Percentiles rank a stretch among this genome's conserved stretches.
phyloP scores from a whole-genome alignment of 805 yeast species.

The Starmerella cellae region DNA sequence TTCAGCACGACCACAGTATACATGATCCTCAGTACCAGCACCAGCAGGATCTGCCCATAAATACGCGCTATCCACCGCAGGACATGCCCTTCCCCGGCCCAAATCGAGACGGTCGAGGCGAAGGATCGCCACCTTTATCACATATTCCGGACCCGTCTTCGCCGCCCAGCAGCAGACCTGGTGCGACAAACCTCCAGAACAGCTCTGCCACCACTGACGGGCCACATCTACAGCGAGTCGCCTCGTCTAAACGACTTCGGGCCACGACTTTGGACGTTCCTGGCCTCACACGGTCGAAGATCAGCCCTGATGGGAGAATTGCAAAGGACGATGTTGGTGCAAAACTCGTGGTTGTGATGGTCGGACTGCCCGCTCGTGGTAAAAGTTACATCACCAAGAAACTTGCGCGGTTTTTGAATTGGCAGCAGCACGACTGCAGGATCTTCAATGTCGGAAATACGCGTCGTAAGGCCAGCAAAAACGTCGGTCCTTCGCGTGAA shows the following conservation, averaged over 20 bases:
- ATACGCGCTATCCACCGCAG: not conserved
- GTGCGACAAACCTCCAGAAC: not conserved
- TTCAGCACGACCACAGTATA: too few species aligned
- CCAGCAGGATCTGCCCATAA: not conserved
- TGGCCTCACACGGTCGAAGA: constrained; percentile 71
- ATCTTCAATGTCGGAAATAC: constrained; percentile 95
- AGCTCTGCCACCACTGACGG: not conserved
- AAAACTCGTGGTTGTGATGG: constrained; percentile 87
- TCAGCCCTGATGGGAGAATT: constrained; percentile 50
- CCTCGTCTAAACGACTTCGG: constrained; percentile 25
- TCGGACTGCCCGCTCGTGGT: constrained; percentile 90
- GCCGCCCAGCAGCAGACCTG: not conserved
- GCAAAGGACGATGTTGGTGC: constrained; percentile 53
- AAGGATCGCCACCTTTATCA: not conserved
- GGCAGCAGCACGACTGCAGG: constrained; percentile 82
- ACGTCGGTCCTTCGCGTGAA: constrained; percentile 53
- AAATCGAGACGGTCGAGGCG: not conserved
- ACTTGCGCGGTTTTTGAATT: constrained; percentile 75
- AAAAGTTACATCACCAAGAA: constrained; percentile 88
- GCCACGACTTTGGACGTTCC: constrained; percentile 86
- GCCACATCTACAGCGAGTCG: not conserved
- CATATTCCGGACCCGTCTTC: not conserved
- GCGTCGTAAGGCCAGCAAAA: constrained; percentile 52
- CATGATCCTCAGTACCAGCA: not conserved
- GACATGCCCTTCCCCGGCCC: not conserved